Evolutionary conservation across 371 early-diverging fungal genomes (phyloP).

Genomic region (Mortierella sp.): DNA sequence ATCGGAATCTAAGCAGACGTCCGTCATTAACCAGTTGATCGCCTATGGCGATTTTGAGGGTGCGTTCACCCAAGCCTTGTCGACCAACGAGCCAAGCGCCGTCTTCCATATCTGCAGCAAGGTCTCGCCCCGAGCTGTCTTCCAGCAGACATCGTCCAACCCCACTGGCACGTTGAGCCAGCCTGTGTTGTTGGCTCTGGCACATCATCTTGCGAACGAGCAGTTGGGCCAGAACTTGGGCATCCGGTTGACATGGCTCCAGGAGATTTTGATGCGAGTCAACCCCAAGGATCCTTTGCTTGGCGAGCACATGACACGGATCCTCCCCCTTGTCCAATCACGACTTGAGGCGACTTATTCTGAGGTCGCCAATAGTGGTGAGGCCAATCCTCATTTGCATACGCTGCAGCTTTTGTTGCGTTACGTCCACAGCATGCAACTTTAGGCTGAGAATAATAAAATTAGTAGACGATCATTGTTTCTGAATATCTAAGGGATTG

Average conservation of each 20-base stretch:
- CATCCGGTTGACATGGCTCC: conserved; percentile 47
- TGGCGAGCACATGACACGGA: conserved; percentile 37
- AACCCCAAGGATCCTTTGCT: conserved; percentile 39
- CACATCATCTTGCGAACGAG: conserved; percentile 49
- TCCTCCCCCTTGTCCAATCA: conserved; percentile 36
- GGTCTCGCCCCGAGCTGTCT: conserved; percentile 49
- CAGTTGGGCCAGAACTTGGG: conserved; percentile 39
- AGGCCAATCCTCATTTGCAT: conserved; percentile 38
- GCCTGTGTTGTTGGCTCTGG: conserved; percentile 46
- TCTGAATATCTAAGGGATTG: no score
- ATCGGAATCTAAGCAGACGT: conserved; percentile 34
- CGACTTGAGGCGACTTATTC: conserved; percentile 33
- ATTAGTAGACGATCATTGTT: neutral
- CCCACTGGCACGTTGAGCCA: conserved; percentile 44
- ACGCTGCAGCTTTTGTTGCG: conserved; percentile 40
- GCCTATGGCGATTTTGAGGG: conserved; percentile 52
- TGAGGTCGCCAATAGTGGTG: conserved; percentile 27
- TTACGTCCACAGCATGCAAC: conserved; percentile 28
- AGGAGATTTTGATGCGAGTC: conserved; percentile 46
- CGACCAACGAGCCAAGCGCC: conserved; percentile 37
- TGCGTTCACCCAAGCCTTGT: conserved; percentile 52
- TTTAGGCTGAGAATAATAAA: neutral
- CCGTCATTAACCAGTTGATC: conserved; percentile 34
- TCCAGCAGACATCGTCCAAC: conserved; percentile 41
- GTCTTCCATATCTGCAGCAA: conserved; percentile 43